These are phyloP conservation scores for Paraglomus occultum DNA, from an alignment of 192 early-diverging fungal genomes.

Conservation along the genomic window DNA sequence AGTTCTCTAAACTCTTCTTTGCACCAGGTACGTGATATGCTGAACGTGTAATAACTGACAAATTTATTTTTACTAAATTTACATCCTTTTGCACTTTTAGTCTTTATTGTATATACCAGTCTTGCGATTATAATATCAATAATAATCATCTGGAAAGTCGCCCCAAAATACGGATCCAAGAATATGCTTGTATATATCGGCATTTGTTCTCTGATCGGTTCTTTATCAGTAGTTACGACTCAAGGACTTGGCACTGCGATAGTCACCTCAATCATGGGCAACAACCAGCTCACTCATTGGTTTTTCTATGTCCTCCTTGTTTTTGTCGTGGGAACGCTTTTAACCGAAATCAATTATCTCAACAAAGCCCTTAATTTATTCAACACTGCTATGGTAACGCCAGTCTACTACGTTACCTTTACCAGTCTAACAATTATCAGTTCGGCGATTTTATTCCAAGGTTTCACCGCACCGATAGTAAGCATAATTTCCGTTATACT, in stretches of 20 bases:
- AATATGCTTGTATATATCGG: constrained; percentile 49
- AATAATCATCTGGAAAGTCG: constrained; percentile 52
- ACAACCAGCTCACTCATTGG: constrained; percentile 68
- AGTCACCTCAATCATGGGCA: constrained; percentile 52
- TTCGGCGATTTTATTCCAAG: constrained; percentile 63
- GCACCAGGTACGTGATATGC: constrained; percentile 40
- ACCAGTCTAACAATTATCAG: constrained; percentile 63
- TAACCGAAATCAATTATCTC: constrained; percentile 66
- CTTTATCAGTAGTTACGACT: constrained; percentile 62
- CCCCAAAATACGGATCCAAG: constrained; percentile 57
- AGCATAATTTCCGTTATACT: constrained; percentile 47
- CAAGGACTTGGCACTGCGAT: constrained; percentile 69
- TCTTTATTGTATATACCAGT: constrained; percentile 51
- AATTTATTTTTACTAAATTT: neutral
- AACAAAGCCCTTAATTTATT: constrained; percentile 73
- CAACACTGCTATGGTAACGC: constrained; percentile 71
- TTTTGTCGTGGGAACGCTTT: constrained; percentile 51
- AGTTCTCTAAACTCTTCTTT: constrained; percentile 67
- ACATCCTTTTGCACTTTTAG: constrained; percentile 23
- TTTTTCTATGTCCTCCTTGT: constrained; percentile 58
- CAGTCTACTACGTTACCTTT: constrained; percentile 75
- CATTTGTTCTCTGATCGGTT: constrained; percentile 59
- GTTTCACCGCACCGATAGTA: constrained; percentile 50
- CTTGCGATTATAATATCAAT: constrained; percentile 42
- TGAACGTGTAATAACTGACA: neutral